Evolutionary conservation across 805 yeast genomes (phyloP).

Genomic region (Cyberlindnera nakhonratchasimensis): DNA sequence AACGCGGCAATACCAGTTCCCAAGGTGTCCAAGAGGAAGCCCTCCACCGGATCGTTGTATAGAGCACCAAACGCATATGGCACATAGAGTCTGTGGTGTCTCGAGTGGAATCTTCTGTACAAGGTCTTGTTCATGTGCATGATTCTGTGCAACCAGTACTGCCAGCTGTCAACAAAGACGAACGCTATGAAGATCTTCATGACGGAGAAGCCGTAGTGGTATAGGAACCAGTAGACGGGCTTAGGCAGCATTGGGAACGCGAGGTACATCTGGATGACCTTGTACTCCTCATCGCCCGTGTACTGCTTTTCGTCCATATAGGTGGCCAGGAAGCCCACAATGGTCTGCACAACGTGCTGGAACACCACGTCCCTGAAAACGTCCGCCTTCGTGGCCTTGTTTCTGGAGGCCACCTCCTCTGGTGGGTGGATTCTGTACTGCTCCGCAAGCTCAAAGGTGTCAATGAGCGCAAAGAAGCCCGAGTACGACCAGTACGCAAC

Average conservation of each 20-base stretch:
- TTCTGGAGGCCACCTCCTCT: constrained; percentile 73
- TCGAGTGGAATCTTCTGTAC: constrained; percentile 82
- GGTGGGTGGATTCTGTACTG: constrained; percentile 88
- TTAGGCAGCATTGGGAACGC: constrained; percentile 39
- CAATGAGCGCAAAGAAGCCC: constrained; percentile 68
- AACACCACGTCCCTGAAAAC: constrained; percentile 79
- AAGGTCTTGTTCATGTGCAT: constrained; percentile 82
- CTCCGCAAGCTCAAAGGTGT: constrained; percentile 71
- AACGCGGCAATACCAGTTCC: constrained; percentile 87
- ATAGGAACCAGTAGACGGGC: constrained; percentile 44
- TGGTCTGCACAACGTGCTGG: constrained; percentile 82
- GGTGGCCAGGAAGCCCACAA: constrained; percentile 58
- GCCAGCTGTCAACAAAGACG: constrained; percentile 89
- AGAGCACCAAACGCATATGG: constrained; percentile 97
- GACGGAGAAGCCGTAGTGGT: constrained; percentile 61
- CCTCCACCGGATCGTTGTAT: constrained; percentile 92
- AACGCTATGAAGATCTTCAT: constrained; percentile 62
- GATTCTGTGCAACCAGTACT: constrained; percentile 79
- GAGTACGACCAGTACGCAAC: constrained; percentile 83
- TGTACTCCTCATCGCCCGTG: constrained; percentile 49
- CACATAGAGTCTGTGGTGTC: constrained; percentile 91
- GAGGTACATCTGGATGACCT: constrained; percentile 42
- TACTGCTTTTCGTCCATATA: constrained; percentile 52
- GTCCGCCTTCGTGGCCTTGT: constrained; percentile 64
- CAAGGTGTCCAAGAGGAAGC: constrained; percentile 83